Evolutionary conservation across 2,329 filamentous ascomycete genomes (phyloP).

Genomic region (Alternaria infectoria): DNA sequence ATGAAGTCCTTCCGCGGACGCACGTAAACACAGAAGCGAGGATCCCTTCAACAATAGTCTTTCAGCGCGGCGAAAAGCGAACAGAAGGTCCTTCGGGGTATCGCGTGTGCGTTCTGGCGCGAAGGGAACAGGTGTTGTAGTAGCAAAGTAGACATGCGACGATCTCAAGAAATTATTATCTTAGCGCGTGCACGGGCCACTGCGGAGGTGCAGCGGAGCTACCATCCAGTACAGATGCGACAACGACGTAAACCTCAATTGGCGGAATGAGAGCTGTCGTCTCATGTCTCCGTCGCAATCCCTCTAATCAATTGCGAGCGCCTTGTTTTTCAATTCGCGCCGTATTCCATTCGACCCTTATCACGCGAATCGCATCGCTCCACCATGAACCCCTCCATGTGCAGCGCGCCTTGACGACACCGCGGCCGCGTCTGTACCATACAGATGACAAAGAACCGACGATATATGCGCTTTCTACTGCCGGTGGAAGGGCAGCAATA

Average conservation of each 20-base stretch:
- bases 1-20: neutral
- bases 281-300: constrained; percentile 18
- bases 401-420: constrained; percentile 21
- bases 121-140: constrained; percentile 4
- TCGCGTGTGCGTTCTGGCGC: neutral
- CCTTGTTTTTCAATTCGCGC: neutral
- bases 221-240: constrained; percentile 1
- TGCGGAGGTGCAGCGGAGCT: constrained; percentile 8
- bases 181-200: constrained; percentile 12
- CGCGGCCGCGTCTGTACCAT: constrained; percentile 22
- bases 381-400: constrained; percentile 6
- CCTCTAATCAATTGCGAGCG: neutral
- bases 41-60: neutral
- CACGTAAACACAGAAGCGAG: neutral
- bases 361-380: neutral
- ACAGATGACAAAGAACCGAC: constrained; percentile 56
- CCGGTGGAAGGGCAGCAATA: constrained; percentile 84
- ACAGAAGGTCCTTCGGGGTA: neutral
- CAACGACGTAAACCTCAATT: constrained; percentile 26
- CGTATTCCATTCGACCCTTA: neutral
- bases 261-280: constrained; percentile 44
- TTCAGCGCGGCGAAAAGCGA: neutral
- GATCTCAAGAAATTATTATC: constrained; percentile 17
- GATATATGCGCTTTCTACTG: constrained; percentile 92
- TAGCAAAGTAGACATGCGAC: neutral